phyloP scores from a whole-genome alignment of 2,329 filamentous ascomycete genomes.

The Aspergillus sp. region DNA sequence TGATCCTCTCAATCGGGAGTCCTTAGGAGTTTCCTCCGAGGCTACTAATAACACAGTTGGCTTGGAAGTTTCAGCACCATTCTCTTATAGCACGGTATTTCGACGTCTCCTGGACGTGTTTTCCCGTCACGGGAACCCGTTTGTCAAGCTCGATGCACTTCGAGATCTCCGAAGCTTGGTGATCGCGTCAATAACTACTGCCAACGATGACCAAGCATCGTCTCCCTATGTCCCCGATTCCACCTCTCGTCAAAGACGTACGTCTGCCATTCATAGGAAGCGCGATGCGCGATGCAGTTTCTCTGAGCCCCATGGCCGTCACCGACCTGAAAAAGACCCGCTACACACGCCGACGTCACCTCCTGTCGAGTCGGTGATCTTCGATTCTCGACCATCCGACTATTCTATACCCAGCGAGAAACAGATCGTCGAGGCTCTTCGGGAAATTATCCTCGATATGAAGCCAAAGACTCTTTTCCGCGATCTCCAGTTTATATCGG shows the following conservation, averaged over 20 bases:
- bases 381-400: slow-evolving; percentile 40
- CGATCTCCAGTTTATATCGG: slow-evolving; percentile 71
- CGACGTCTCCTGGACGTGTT: slow-evolving; percentile 79
- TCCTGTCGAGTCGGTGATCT: slow-evolving; percentile 30
- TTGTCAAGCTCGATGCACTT: slow-evolving; percentile 78
- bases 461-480: slow-evolving; percentile 80
- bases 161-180: slow-evolving; percentile 82
- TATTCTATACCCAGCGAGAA: slow-evolving; percentile 59
- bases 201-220: slow-evolving; percentile 39
- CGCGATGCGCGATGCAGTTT: slow-evolving; percentile 33
- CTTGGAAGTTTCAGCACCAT: slow-evolving; percentile 45
- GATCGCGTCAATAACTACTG: slow-evolving; percentile 67
- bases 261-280: slow-evolving; percentile 10
- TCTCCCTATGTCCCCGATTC: slow-evolving; percentile 7
- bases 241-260: slow-evolving; percentile 5
- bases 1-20: slow-evolving; percentile 19
- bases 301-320: slow-evolving; percentile 23
- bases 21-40: background rate
- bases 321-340: slow-evolving; percentile 17
- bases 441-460: slow-evolving; percentile 66
- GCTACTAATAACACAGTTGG: background rate
- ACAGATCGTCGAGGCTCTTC: slow-evolving; percentile 64
- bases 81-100: slow-evolving; percentile 80
- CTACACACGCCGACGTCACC: slow-evolving; percentile 23
- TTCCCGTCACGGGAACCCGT: slow-evolving; percentile 83